Conservation (phyloP, 2,329 filamentous ascomycete genomes). For the Xylariales sp. region DNA sequence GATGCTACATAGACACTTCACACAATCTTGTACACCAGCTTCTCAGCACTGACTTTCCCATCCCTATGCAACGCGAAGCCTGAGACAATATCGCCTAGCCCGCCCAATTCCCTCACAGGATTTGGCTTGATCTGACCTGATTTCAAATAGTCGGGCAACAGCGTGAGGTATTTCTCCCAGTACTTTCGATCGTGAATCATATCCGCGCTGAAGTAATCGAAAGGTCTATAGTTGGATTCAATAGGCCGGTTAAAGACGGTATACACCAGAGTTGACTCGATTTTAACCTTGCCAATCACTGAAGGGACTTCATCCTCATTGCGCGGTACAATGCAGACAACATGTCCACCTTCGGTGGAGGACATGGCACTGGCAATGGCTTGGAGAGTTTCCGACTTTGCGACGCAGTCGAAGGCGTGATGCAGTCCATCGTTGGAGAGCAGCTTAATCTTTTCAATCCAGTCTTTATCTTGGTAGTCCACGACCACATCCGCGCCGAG, state of each 20-base stretch:
- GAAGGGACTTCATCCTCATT: slow-evolving; percentile 11
- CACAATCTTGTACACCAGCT: slow-evolving; percentile 26
- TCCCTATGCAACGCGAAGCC: slow-evolving; percentile 22
- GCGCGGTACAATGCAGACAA: slow-evolving; percentile 19
- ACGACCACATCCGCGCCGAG: slow-evolving; percentile 20
- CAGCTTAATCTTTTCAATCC: slow-evolving; percentile 54
- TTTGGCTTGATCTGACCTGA: slow-evolving; percentile 25
- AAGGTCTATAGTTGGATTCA: slow-evolving; percentile 13
- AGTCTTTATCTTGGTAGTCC: slow-evolving; percentile 36
- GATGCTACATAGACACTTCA: too few relatives aligned
- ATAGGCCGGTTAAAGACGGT: slow-evolving; percentile 22
- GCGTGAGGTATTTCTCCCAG: slow-evolving; percentile 25
- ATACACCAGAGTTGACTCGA: slow-evolving; percentile 27
- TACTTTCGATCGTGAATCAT: slow-evolving; percentile 22
- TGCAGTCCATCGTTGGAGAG: slow-evolving; percentile 53
- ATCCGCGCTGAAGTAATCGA: slow-evolving; percentile 20
- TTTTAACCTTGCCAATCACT: slow-evolving; percentile 18
- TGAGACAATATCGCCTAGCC: slow-evolving; percentile 19
- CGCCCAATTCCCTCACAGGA: slow-evolving; percentile 20
- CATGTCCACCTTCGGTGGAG: slow-evolving; percentile 22
- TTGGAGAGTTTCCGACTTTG: slow-evolving; percentile 17
- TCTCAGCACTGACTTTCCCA: slow-evolving; percentile 25
- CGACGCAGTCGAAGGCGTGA: slow-evolving; percentile 23
- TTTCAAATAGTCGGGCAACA: slow-evolving; percentile 20
- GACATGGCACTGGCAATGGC: slow-evolving; percentile 19